Evolutionary conservation across 805 yeast species (phyloP).

Genomic region (Starmerella sp.): DNA sequence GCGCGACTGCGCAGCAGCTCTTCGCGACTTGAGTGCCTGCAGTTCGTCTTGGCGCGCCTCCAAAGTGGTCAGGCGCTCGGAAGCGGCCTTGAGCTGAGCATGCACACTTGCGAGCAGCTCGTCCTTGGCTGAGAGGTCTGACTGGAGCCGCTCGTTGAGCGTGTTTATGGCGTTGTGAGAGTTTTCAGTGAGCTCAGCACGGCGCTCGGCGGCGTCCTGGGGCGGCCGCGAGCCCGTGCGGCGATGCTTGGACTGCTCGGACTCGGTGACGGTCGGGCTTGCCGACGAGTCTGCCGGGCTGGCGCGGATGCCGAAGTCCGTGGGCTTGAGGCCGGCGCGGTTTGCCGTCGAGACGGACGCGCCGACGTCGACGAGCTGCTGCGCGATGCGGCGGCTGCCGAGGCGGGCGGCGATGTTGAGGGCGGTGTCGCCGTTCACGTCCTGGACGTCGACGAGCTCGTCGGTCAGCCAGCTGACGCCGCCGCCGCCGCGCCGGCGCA

Average conservation of each 20-base stretch:
- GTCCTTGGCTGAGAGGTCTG: conserved; percentile 45
- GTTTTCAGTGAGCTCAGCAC: conserved; percentile 39
- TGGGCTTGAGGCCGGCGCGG: conserved; percentile 74
- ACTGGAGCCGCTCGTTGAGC: conserved; percentile 48
- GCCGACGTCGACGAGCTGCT: conserved; percentile 73
- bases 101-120: conserved; percentile 43
- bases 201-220: conserved; percentile 22
- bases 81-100: conserved; percentile 46
- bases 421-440: conserved; percentile 89
- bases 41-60: conserved; percentile 32
- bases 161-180: conserved; percentile 41
- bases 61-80: conserved; percentile 39
- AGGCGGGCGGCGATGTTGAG: conserved; percentile 84
- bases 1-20: conserved; percentile 23
- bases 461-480: conserved; percentile 45
- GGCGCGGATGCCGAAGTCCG: conserved; percentile 59
- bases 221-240: conserved; percentile 14
- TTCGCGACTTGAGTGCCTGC: conserved; percentile 40
- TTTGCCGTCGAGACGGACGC: conserved; percentile 73
- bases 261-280: background rate
- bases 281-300: background rate
- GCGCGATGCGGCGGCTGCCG: conserved; percentile 69
- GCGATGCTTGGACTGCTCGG: background rate
- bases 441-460: conserved; percentile 76
- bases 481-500: conserved; percentile 38